Percentiles rank a stretch among this genome's conserved stretches.
These are phyloP conservation scores for Otatea glauca DNA, from an alignment of 176 grass and related monocot species.

Conservation along the genomic window DNA sequence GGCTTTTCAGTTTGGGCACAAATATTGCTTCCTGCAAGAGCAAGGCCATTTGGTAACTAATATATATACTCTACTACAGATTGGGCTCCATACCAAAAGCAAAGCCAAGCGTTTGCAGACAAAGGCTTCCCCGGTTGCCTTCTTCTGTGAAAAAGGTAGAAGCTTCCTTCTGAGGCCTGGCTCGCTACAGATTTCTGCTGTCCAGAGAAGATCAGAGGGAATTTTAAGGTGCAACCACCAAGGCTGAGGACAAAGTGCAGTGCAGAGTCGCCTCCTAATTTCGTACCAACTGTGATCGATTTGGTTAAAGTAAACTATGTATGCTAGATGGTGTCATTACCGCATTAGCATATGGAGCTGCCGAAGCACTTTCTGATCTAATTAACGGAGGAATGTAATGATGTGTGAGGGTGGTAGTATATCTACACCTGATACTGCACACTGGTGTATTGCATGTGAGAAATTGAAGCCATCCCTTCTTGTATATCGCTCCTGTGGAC, in stretches of 20 bases:
- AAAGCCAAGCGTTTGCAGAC: not conserved
- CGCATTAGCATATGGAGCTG: not conserved
- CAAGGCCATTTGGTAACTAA: constrained; percentile 31
- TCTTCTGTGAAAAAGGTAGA: constrained; percentile 4
- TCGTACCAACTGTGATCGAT: not conserved
- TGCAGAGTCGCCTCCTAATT: not conserved
- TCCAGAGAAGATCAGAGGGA: not conserved
- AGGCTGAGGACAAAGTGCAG: not conserved
- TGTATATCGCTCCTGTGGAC: not conserved
- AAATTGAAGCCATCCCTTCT: not conserved
- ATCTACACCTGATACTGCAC: not conserved
- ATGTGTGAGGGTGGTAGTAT: not conserved
- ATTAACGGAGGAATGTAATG: not conserved
- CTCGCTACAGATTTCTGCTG: constrained; percentile 20
- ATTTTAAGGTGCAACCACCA: constrained; percentile 29
- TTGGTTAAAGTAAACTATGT: too few species aligned
- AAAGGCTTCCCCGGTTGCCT: constrained; percentile 3
- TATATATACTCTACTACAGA: not conserved
- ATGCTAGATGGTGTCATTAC: not conserved
- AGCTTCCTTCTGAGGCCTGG: not conserved
- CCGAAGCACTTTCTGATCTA: not conserved
- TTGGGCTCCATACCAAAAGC: constrained; percentile 26
- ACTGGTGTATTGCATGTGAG: not conserved
- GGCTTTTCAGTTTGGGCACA: not conserved
- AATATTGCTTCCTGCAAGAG: constrained; percentile 43